Percentiles rank a stretch among this genome's conserved stretches.
phyloP scores from a whole-genome alignment of 371 early-diverging fungal genomes.

The Apophysomyces trapeziformis region DNA sequence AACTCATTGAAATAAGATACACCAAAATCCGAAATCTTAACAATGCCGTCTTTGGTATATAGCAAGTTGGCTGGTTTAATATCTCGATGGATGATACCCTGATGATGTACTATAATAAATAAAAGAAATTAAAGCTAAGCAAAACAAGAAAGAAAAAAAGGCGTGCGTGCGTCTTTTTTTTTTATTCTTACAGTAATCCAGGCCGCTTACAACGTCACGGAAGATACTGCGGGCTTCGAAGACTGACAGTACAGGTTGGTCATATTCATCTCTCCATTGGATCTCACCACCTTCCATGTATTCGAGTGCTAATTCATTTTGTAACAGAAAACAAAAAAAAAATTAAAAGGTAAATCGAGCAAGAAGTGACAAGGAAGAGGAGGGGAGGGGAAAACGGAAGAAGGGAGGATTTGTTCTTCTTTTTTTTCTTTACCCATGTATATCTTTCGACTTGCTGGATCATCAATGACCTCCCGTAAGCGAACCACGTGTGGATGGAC shows the following conservation, averaged over 20 bases:
- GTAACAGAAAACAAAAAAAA: neutral
- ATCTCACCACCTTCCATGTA: conserved; percentile 93
- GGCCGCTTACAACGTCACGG: conserved; percentile 88
- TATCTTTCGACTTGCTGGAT: conserved; percentile 87
- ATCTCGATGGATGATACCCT: conserved; percentile 94
- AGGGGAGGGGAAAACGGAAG: too few species aligned
- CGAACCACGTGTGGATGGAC: conserved; percentile 92
- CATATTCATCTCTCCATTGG: conserved; percentile 78
- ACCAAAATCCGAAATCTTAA: conserved; percentile 96
- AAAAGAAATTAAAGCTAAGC: too few species aligned
- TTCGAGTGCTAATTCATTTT: conserved; percentile 59
- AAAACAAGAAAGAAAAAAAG: neutral
- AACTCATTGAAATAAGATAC: conserved; percentile 78
- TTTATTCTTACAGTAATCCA: conserved; percentile 78
- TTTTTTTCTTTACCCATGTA: conserved; percentile 68
- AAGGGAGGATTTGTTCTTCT: too few species aligned
- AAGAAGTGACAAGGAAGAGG: neutral
- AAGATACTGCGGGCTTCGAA: conserved; percentile 81
- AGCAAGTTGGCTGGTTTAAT: conserved; percentile 96
- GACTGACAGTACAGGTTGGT: conserved; percentile 68
- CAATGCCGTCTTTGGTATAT: conserved; percentile 67
- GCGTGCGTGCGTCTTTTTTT: neutral
- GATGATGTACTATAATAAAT: conserved; percentile 74
- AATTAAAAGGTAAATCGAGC: conserved; percentile 10
- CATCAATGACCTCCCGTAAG: conserved; percentile 93